A percentile compares a stretch with the other conserved stretches of the same genome.
Conservation (phyloP, 2,329 filamentous ascomycete genomes). For the Knufia petricola region DNA sequence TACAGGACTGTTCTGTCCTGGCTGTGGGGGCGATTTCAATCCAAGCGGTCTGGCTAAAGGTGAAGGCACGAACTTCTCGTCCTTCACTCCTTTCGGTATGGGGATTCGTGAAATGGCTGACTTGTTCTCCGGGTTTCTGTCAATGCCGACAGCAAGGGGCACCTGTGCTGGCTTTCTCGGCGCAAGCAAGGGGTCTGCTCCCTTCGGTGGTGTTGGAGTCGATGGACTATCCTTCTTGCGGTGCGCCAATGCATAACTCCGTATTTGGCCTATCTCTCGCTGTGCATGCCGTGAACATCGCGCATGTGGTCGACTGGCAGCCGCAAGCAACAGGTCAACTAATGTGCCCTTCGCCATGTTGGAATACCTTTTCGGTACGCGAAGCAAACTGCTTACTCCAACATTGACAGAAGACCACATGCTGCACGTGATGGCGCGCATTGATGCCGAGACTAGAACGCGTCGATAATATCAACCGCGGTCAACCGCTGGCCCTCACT, state of each 20-base stretch:
- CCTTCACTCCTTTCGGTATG: conserved; percentile 24
- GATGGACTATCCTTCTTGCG: conserved; percentile 5
- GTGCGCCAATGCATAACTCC: conserved; percentile 1
- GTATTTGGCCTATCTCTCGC: not conserved
- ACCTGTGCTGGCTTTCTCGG: conserved; percentile 11
- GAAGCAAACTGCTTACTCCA: not conserved
- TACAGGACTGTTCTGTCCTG: conserved; percentile 73
- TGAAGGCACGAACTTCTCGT: conserved; percentile 41
- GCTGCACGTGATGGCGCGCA: not conserved
- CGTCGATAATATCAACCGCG: not conserved
- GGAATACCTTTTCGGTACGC: not conserved
- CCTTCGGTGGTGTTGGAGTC: conserved; percentile 6
- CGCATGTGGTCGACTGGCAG: conserved; percentile 18
- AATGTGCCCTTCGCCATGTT: conserved; percentile 14
- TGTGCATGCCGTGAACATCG: conserved; percentile 12
- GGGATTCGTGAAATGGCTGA: conserved; percentile 22
- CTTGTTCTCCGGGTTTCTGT: conserved; percentile 17
- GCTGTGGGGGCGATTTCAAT: conserved; percentile 59
- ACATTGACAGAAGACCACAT: not conserved
- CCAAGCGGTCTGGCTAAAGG: conserved; percentile 67
- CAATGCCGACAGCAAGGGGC: conserved; percentile 20
- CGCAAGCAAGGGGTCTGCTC: not conserved
- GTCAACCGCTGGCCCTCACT: too few relatives aligned
- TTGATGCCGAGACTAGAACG: conserved; percentile 1
- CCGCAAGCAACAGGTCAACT: conserved; percentile 15